Conservation (phyloP, 768 basidiomycete species). For the Leccinum uliginosum region DNA sequence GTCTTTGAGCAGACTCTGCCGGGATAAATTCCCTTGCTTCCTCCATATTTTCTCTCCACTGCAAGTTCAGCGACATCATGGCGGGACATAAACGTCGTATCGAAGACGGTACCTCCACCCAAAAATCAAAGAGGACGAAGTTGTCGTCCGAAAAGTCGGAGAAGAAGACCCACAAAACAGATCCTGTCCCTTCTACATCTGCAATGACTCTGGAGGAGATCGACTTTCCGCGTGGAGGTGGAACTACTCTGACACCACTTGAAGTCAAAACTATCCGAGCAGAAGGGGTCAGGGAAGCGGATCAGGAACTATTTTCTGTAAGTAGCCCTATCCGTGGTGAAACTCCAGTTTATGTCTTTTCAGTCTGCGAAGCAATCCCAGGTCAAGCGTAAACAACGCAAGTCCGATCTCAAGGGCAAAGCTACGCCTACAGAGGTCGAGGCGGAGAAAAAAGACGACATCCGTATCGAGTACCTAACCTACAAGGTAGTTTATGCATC, state of each 20-base stretch:
- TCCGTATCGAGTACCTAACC: constrained; percentile 87
- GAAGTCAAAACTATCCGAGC: constrained; percentile 84
- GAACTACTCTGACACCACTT: constrained; percentile 79
- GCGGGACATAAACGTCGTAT: constrained; percentile 57
- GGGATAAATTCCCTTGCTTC: background rate
- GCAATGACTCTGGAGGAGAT: constrained; percentile 60
- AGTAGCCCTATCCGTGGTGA: constrained; percentile 13
- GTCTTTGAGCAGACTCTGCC: background rate
- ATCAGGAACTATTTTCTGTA: constrained; percentile 74
- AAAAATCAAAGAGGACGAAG: constrained; percentile 62
- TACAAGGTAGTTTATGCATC: constrained; percentile 63
- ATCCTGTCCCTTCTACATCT: constrained; percentile 33
- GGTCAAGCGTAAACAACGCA: constrained; percentile 42
- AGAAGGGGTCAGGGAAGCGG: constrained; percentile 82
- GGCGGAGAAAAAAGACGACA: constrained; percentile 39
- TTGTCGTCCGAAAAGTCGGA: constrained; percentile 29
- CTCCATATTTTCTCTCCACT: background rate
- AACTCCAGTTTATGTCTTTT: constrained; percentile 27
- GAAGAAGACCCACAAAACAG: constrained; percentile 20
- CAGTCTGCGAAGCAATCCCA: constrained; percentile 40
- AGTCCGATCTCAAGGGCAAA: constrained; percentile 38
- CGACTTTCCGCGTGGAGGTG: constrained; percentile 95
- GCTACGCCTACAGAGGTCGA: constrained; percentile 17
- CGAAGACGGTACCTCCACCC: constrained; percentile 47
- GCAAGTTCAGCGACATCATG: constrained; percentile 28